Conservation (phyloP, 1,284 basidiomycete species). For the Ceratobasidium sp. region DNA sequence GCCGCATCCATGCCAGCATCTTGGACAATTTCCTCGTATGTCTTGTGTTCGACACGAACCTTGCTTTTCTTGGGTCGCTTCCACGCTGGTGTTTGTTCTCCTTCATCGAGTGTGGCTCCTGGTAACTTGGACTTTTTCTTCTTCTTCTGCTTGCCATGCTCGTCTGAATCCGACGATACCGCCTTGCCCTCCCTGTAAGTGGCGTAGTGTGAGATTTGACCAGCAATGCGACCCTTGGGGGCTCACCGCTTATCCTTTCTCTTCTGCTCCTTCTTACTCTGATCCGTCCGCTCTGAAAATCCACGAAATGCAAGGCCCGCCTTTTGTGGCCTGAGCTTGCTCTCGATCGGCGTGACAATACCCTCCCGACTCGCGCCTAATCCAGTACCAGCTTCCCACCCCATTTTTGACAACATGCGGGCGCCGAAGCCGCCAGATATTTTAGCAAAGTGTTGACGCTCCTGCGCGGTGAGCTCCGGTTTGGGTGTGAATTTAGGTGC, state of each 20-base stretch:
- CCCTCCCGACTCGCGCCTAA: constrained; percentile 84
- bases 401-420: constrained; percentile 92
- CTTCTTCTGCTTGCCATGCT: constrained; percentile 58
- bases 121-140: constrained; percentile 65
- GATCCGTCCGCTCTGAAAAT: constrained; percentile 88
- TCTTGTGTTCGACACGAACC: constrained; percentile 89
- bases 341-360: constrained; percentile 89
- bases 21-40: constrained; percentile 92
- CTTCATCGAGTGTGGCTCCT: constrained; percentile 53
- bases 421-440: constrained; percentile 83
- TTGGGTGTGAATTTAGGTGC: constrained; percentile 61
- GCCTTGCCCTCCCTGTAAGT: constrained; percentile 64
- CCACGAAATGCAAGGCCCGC: constrained; percentile 89
- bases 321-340: constrained; percentile 80
- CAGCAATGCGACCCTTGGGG: not conserved
- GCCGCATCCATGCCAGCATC: constrained; percentile 77
- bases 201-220: not conserved
- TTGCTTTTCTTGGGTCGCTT: constrained; percentile 87
- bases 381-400: constrained; percentile 88
- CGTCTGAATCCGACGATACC: constrained; percentile 81
- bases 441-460: constrained; percentile 83
- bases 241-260: constrained; percentile 78
- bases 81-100: constrained; percentile 76
- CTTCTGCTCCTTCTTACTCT: constrained; percentile 68
- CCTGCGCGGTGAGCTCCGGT: constrained; percentile 70